phyloP scores from a whole-genome alignment of 2,329 filamentous ascomycete genomes.

The Aspergillaceae sp. region DNA sequence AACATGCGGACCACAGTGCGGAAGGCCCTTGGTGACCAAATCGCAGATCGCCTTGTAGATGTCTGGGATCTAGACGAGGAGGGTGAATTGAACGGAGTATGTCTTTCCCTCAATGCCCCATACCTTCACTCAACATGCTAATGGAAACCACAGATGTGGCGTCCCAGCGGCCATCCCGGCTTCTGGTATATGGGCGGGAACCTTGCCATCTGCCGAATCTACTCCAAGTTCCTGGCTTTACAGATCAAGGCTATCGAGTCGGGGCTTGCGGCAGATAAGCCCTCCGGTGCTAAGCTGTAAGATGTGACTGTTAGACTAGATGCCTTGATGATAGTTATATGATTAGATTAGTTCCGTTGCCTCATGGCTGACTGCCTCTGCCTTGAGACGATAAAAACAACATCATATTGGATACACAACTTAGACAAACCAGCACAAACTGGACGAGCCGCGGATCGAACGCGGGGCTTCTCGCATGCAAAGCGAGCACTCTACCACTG shows the following conservation, averaged over 20 bases:
- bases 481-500: neutral
- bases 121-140: neutral
- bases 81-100: slow-evolving; percentile 44
- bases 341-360: too few relatives aligned
- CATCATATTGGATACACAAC: too few relatives aligned
- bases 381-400: too few relatives aligned
- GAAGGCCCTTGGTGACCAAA: slow-evolving; percentile 53
- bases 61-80: slow-evolving; percentile 55
- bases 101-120: slow-evolving; percentile 1
- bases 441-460: neutral
- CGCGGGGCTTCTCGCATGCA: neutral
- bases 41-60: slow-evolving; percentile 49
- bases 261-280: slow-evolving; percentile 18
- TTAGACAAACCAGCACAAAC: neutral
- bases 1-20: slow-evolving; percentile 59
- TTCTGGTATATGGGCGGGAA: slow-evolving; percentile 62
- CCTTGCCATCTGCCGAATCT: slow-evolving; percentile 53
- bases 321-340: too few relatives aligned
- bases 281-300: neutral
- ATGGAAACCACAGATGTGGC: slow-evolving; percentile 36
- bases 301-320: too few relatives aligned
- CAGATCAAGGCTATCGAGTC: slow-evolving; percentile 42
- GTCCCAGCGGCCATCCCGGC: slow-evolving; percentile 51
- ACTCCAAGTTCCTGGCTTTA: slow-evolving; percentile 45
- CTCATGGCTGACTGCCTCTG: too few relatives aligned